Percentiles rank a stretch among this genome's conserved stretches.
phyloP scores from a whole-genome alignment of 192 early-diverging fungal species.

The Cetraspora pellucida region DNA sequence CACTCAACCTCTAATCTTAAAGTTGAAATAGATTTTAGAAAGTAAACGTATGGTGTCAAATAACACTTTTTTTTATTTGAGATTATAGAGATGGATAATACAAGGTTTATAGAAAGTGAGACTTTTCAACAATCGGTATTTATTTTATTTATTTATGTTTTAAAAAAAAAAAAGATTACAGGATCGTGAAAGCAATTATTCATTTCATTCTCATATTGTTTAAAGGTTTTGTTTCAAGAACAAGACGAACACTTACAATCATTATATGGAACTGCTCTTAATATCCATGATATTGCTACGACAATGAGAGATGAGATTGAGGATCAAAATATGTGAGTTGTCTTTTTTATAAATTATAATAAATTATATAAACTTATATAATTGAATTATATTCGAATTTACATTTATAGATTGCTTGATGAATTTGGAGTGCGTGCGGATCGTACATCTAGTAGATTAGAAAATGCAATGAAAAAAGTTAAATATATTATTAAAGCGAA shows the following conservation, averaged over 20 bases:
- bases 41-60: too few relatives aligned
- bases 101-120: slow-evolving; percentile 41
- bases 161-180: not conserved
- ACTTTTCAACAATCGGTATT: slow-evolving; percentile 42
- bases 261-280: slow-evolving; percentile 56
- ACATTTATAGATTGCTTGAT: slow-evolving; percentile 45
- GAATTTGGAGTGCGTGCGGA: slow-evolving; percentile 61
- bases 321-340: slow-evolving; percentile 52
- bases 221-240: slow-evolving; percentile 57
- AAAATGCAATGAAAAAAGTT: slow-evolving; percentile 55
- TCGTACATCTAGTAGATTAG: slow-evolving; percentile 44
- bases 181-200: not conserved
- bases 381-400: not conserved
- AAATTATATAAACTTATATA: not conserved
- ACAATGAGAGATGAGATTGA: slow-evolving; percentile 59
- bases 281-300: slow-evolving; percentile 61
- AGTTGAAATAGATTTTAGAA: too few relatives aligned
- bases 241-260: slow-evolving; percentile 61
- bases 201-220: not conserved
- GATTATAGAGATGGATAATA: slow-evolving; percentile 34
- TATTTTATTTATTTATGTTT: not conserved
- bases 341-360: not conserved
- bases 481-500: slow-evolving; percentile 56
- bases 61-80: too few relatives aligned
- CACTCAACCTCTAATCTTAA: too few relatives aligned